Conservation (phyloP, 148 eudicot genomes). For the Nyssa sinensis region DNA sequence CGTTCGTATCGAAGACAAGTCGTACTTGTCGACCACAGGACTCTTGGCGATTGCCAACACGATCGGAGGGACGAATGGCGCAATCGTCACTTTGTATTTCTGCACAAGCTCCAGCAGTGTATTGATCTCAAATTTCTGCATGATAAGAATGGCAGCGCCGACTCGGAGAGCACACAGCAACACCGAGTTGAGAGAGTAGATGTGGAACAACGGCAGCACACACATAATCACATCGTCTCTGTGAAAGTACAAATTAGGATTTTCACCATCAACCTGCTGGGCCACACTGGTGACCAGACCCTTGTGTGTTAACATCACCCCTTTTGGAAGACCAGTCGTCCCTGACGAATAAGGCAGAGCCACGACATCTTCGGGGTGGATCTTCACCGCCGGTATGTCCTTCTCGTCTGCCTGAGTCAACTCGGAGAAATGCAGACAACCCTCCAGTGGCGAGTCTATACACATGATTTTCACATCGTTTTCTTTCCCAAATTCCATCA, state of each 20-base stretch:
- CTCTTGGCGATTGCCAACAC: conserved; percentile 74
- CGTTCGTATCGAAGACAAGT: conserved; percentile 60
- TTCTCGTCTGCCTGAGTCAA: conserved; percentile 26
- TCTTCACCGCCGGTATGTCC: conserved; percentile 23
- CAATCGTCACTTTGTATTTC: conserved; percentile 68
- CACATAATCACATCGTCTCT: conserved; percentile 67
- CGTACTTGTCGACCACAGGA: conserved; percentile 55
- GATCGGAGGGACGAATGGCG: conserved; percentile 84
- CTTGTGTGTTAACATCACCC: conserved; percentile 81
- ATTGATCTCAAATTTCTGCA: conserved; percentile 75
- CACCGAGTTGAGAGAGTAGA: conserved; percentile 73
- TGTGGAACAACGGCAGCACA: conserved; percentile 84
- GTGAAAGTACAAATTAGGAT: conserved; percentile 65
- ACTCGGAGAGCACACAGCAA: conserved; percentile 66
- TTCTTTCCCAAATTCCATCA: conserved; percentile 28
- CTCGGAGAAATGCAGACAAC: conserved; percentile 39
- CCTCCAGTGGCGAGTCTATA: conserved; percentile 26
- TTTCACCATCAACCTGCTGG: conserved; percentile 88
- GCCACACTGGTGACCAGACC: conserved; percentile 70
- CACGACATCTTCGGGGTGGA: conserved; percentile 63
- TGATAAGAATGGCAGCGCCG: conserved; percentile 64
- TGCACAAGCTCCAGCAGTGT: conserved; percentile 61
- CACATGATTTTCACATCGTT: conserved; percentile 25
- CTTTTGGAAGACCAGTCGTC: conserved; percentile 87
- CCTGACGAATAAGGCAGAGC: conserved; percentile 92